A percentile compares a stretch with the other conserved stretches of the same genome.
phyloP scores from a whole-genome alignment of 352 stramenopile genomes.

The Saprolegnia parasitica region DNA sequence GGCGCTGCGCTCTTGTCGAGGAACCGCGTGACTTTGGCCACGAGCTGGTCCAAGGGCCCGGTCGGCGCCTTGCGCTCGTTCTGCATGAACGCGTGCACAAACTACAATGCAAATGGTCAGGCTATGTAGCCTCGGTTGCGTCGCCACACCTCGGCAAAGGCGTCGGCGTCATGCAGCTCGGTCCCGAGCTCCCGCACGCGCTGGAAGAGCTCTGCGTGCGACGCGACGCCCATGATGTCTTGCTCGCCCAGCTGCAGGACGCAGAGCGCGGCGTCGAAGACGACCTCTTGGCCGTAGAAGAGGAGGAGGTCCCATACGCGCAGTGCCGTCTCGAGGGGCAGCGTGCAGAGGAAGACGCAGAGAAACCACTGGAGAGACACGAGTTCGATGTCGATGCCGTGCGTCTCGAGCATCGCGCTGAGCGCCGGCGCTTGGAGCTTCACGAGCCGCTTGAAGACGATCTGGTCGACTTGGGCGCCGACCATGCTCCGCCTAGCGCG shows the following conservation, averaged over 20 bases:
- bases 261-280: constrained; percentile 32
- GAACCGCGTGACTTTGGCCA: constrained; percentile 19
- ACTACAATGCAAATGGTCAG: neutral
- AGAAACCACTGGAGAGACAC: constrained; percentile 85
- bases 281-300: constrained; percentile 48
- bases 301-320: constrained; percentile 78
- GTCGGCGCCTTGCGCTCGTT: neutral
- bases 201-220: constrained; percentile 40
- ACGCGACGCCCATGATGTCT: constrained; percentile 43
- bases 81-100: neutral
- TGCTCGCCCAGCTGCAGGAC: constrained; percentile 39
- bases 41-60: constrained; percentile 15
- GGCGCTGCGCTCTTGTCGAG: neutral
- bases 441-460: constrained; percentile 65
- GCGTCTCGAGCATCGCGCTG: constrained; percentile 32
- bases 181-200: constrained; percentile 44
- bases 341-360: constrained; percentile 75
- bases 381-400: constrained; percentile 56
- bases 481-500: constrained; percentile 47
- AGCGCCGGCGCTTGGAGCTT: constrained; percentile 44
- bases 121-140: neutral
- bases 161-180: constrained; percentile 50
- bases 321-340: constrained; percentile 61
- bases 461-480: constrained; percentile 64
- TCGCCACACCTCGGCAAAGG: constrained; percentile 32